Evolutionary conservation across 1,139 yeast genomes (phyloP), one percentile per base, ranked within the genome.

Genomic region (Nakaseomyces nivariensis): DNA sequence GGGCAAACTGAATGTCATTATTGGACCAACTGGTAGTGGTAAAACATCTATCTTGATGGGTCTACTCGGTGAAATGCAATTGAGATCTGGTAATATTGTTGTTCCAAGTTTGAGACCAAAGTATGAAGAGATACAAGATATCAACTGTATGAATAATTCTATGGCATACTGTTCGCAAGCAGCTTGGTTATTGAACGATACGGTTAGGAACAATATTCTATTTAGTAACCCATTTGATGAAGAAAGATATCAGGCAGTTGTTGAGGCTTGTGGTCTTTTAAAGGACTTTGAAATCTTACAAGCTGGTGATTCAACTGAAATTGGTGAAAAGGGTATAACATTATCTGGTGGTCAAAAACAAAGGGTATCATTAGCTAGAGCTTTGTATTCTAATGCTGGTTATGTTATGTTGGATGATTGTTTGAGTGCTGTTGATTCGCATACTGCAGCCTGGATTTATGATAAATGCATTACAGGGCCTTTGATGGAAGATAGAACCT

Each of bases 271-370:
- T 70, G 82, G 84, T 13, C 76, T 88, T 57, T 62, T 74, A 38
- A 79, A 95, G 58, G 96, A 88, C 68, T 75, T 88, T 52, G 80
- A 76, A 56, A 72, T 77, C 45, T 69, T 77, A 29, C 74, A 73
- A 50, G 81, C 82, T 52, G 96, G 96, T 57, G 94, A 85, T 62
- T 73, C 77, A 54, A 85, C 95, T 42, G 86, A 83, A 67, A 81
- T 85, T 61, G 95, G 94, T 62, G 96, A 88, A 67, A 88, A 87
- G 72, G 96, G 96, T 65, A 85, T 88, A 51, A 82, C 95, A 0
- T 74, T 88, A 51, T 86, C 95, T 43, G 96, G 96, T 58, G 96
- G 96, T 48, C 96, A 88, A 69, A 88, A 88, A 66, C 96, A 88
- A 69, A 79, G 96, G 67, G 90, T 88, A 41, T 86, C 96, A 1